Conservation (phyloP, 345 rosid genomes). For the Syzygium grande region DNA sequence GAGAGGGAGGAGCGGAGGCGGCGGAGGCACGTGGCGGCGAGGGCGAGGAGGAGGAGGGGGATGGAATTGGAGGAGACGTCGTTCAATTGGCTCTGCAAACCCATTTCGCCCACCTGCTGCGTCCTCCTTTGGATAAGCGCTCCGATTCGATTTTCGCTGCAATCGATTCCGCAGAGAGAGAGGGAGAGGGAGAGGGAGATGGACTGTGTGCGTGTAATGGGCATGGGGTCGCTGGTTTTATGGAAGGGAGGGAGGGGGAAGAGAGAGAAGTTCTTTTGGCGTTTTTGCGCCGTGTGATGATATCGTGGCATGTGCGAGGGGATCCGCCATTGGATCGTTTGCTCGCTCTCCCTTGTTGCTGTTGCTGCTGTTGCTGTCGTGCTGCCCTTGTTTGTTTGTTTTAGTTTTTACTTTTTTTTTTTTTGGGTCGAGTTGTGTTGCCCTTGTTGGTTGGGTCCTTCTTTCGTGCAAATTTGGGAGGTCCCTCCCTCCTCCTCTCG, state of each 20-base stretch:
- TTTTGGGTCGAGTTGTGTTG: too few species aligned
- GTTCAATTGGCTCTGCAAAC: slow-evolving; percentile 60
- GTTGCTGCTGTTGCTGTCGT: too few species aligned
- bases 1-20: slow-evolving; percentile 40
- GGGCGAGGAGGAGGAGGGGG: slow-evolving; percentile 50
- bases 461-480: background rate
- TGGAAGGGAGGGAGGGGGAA: background rate
- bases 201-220: background rate
- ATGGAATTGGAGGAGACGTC: slow-evolving; percentile 80
- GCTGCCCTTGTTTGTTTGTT: too few species aligned
- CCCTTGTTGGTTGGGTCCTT: background rate
- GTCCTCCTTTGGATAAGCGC: too few species aligned
- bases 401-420: too few species aligned
- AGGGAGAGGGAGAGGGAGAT: background rate
- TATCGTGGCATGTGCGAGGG: background rate
- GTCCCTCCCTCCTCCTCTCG: background rate
- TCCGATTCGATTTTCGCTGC: background rate
- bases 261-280: background rate
- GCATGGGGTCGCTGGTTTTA: background rate
- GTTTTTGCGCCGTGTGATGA: background rate
- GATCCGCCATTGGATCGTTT: background rate
- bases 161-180: background rate
- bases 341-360: background rate
- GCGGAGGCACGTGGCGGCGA: slow-evolving; percentile 48
- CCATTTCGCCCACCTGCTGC: slow-evolving; percentile 22